A percentile compares a stretch with the other conserved stretches of the same genome.
Evolutionary conservation across 2,329 filamentous ascomycete genomes (phyloP).

Genomic region (Chrysoporthe austroafricana): DNA sequence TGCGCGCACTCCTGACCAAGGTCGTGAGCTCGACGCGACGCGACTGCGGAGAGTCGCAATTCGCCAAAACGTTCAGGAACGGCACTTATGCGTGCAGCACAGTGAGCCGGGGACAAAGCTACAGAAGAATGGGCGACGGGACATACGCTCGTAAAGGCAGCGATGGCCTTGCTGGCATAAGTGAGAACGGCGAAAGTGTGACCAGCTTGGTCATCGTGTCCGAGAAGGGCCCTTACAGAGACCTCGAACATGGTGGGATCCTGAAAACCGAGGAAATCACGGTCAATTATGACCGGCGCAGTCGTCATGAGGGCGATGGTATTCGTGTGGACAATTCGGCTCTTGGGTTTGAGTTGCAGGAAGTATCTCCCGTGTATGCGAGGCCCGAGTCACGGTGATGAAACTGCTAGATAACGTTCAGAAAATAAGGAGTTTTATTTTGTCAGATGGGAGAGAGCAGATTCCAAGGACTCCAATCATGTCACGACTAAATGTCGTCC

Average conservation of each 20-base stretch:
- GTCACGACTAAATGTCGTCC: too few relatives aligned
- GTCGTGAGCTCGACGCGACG: conserved; percentile 11
- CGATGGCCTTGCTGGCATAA: conserved; percentile 7
- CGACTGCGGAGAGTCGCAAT: conserved; percentile 1
- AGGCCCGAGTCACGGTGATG: background rate
- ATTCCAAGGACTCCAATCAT: too few relatives aligned
- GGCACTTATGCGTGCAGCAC: conserved; percentile 15
- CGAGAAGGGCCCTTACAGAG: background rate
- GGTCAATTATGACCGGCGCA: background rate
- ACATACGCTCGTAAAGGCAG: background rate
- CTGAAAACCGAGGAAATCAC: conserved; percentile 8
- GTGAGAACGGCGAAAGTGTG: conserved; percentile 13
- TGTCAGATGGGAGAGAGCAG: too few relatives aligned
- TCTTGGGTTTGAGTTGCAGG: background rate
- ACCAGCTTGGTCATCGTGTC: conserved; percentile 2
- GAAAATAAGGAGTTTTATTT: background rate
- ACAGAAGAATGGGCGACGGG: background rate
- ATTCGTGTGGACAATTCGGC: background rate
- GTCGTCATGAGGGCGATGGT: background rate
- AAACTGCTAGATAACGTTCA: background rate
- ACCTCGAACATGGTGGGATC: conserved; percentile 3
- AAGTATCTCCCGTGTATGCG: background rate
- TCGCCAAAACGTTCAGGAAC: conserved; percentile 18
- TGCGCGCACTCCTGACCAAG: conserved; percentile 32
- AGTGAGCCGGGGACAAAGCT: conserved; percentile 8